phyloP scores from a whole-genome alignment of 768 basidiomycete genomes.

The Boletus subparvulus region DNA sequence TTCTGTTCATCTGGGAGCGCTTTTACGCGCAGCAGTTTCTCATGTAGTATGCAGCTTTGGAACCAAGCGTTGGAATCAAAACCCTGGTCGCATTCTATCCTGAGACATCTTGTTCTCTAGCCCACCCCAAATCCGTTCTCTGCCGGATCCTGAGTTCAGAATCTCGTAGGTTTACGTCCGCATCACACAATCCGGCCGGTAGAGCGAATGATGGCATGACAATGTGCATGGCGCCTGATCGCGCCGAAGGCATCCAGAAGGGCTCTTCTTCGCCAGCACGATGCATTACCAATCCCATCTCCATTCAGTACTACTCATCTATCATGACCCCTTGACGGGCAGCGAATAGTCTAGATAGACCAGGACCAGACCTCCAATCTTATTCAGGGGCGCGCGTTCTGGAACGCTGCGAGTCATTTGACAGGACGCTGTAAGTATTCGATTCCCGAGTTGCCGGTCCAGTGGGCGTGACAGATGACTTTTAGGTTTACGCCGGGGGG shows the following conservation, averaged over 20 bases:
- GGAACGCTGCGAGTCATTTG: not conserved
- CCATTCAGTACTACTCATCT: not conserved
- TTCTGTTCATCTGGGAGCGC: not conserved
- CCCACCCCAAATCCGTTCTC: not conserved
- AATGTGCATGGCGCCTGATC: not conserved
- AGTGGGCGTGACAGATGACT: not conserved
- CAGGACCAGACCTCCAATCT: not conserved
- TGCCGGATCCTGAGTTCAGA: not conserved
- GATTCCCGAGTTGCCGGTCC: not conserved
- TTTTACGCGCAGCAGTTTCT: not conserved
- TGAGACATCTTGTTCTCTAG: not conserved
- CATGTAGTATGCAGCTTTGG: not conserved
- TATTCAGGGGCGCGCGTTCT: not conserved
- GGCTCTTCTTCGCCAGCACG: not conserved
- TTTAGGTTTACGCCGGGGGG: constrained; percentile 1
- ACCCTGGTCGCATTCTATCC: no score
- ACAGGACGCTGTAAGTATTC: not conserved
- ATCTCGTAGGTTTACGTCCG: not conserved
- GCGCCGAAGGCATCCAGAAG: not conserved
- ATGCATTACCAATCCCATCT: not conserved
- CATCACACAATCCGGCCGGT: not conserved
- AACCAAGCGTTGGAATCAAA: not conserved
- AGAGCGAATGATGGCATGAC: not conserved
- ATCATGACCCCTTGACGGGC: not conserved
- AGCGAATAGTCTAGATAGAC: not conserved